Base-by-base conservation (phyloP, 2,329 filamentous ascomycete genomes). In the Aspergillus glaucus region DNA sequence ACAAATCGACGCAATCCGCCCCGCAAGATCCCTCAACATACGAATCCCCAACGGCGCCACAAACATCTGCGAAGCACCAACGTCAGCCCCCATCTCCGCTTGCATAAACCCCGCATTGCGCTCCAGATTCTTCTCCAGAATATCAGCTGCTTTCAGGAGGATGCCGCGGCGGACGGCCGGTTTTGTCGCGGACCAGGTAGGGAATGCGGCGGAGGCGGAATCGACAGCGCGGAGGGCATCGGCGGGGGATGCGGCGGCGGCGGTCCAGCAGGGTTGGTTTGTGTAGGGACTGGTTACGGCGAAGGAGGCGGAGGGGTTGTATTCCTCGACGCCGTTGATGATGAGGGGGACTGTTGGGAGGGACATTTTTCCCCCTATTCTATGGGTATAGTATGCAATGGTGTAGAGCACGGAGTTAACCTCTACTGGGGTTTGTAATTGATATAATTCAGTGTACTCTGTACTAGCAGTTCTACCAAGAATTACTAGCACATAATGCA, bases 141-240 rank as follows among this genome's bases (percentile, higher is more conserved):
- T 68, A 7, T 83, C 80, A 8, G 85, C 83, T 0, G 86, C 84
- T 62, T 81, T 82, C 53, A 88, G 73, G 44, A 93, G 76, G 57
- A 92, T 81, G 53, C 85, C 79, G 15, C 86, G 82, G 26, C 85
- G 82, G 15, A 74, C 58, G n/a, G 72, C 61, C 1, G 82, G 79
- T 30, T 80, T 81, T 2, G 80, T 79, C 48, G 75, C 77, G 17
- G 78, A 76, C 88, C 87, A 93, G 46, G 76, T 66, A 43, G 77
- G 77, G 64, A 87, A 84, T 1, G 87, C 86, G 2, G 73, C 70
- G 8, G 79, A 70, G 1, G 86, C 86, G 9, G 84, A 80, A 17
- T 72, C 65, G 24, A 78, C 65, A 28, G 81, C 82, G 39, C 64
- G 61, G 15, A 65, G 54, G 15, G 65, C 64, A 55, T 68, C 62